Conservation (phyloP, 2,329 filamentous ascomycete genomes). For the Penicillium concentricum region DNA sequence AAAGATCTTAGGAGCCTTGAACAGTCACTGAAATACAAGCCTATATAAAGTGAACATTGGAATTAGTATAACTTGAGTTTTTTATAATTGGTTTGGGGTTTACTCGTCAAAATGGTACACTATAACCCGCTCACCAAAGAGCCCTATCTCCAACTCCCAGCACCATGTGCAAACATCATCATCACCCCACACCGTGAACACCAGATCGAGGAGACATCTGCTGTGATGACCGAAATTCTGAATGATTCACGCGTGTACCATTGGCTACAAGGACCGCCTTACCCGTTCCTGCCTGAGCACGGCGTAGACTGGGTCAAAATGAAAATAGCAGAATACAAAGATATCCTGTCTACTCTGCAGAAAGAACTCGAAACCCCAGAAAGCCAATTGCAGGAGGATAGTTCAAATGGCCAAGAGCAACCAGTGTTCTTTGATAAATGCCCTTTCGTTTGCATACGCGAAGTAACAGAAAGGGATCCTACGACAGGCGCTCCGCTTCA, state of each 20-base stretch:
- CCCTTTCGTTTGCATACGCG: constrained; percentile 25
- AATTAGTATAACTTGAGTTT: neutral
- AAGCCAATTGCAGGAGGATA: neutral
- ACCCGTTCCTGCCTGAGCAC: constrained; percentile 24
- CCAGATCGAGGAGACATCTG: constrained; percentile 12
- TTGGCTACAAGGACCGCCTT: constrained; percentile 25
- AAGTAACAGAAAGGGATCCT: constrained; percentile 7
- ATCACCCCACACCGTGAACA: constrained; percentile 25
- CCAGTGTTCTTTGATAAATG: constrained; percentile 14
- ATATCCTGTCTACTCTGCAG: neutral
- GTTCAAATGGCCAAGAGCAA: neutral
- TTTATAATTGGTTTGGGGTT: neutral
- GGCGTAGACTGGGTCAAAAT: constrained; percentile 15
- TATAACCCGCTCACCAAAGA: constrained; percentile 19
- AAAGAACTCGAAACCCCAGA: constrained; percentile 1
- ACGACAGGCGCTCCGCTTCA: constrained; percentile 6
- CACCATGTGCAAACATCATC: constrained; percentile 26
- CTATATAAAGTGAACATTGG: neutral
- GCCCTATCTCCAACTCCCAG: constrained; percentile 27
- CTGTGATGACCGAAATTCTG: constrained; percentile 13
- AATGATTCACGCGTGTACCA: constrained; percentile 27
- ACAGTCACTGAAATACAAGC: neutral
- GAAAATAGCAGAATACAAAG: constrained; percentile 3
- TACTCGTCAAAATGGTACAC: constrained; percentile 17
- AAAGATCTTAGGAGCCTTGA: neutral